Conservation (phyloP, 345 rosid genomes). For the Brassica rapa region DNA sequence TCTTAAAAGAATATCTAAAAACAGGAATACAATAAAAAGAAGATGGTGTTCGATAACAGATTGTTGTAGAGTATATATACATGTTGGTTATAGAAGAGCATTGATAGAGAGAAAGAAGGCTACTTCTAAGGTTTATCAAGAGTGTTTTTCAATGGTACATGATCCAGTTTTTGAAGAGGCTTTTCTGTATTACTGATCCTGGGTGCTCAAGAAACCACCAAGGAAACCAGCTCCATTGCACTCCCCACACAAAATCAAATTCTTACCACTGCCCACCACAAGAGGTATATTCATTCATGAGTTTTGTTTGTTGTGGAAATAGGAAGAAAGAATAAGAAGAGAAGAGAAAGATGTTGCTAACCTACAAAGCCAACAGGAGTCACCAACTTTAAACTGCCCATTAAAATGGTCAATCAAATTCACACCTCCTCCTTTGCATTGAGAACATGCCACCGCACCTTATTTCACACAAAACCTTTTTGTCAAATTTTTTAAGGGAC, state of each 20-base stretch:
- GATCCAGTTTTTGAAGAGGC: not conserved
- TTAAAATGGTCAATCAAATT: constrained; percentile 88
- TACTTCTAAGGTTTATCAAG: not conserved
- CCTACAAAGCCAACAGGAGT: constrained; percentile 96
- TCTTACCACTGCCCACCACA: not conserved
- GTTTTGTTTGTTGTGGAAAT: not conserved
- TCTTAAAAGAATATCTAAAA: no score
- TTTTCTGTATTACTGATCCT: not conserved
- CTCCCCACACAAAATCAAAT: not conserved
- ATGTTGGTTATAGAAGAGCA: not conserved
- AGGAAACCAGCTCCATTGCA: constrained; percentile 3
- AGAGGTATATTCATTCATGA: not conserved
- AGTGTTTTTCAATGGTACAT: not conserved
- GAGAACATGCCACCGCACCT: constrained; percentile 63
- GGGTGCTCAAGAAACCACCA: constrained; percentile 1
- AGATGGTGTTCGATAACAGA: not conserved
- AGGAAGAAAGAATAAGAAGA: not conserved
- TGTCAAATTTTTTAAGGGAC: not conserved
- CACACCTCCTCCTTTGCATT: constrained; percentile 83
- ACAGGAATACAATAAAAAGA: not conserved
- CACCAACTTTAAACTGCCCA: constrained; percentile 96
- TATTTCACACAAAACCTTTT: constrained; percentile 12
- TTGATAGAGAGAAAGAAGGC: not conserved
- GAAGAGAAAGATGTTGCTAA: constrained; percentile 16
- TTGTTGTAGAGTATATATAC: not conserved